Conservation (phyloP, 148 eudicot genomes). For the Cornus suecica region DNA sequence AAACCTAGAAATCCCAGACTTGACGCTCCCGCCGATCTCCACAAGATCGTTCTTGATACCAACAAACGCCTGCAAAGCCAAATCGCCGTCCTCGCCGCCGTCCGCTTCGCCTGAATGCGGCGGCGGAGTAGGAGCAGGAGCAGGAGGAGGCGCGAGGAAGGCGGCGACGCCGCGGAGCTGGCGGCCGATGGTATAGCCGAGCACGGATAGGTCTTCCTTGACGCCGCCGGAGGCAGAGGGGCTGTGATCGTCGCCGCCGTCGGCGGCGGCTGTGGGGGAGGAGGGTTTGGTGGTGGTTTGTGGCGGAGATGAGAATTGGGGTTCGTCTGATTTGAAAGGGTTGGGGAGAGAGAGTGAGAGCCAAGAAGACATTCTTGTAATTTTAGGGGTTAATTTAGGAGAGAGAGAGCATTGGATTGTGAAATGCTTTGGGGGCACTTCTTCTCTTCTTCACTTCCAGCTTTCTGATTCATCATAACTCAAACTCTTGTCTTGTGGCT, state of each 20-base stretch:
- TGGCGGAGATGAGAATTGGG: constrained; percentile 7
- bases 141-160: constrained; percentile 69
- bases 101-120: not conserved
- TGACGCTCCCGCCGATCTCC: constrained; percentile 65
- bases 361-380: constrained; percentile 28
- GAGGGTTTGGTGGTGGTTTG: not conserved
- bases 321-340: constrained; percentile 42
- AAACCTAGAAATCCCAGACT: constrained; percentile 46
- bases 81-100: not conserved
- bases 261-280: too few relatives aligned
- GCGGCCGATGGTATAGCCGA: constrained; percentile 49
- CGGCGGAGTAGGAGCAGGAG: constrained; percentile 39
- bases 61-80: constrained; percentile 22
- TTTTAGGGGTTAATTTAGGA: not conserved
- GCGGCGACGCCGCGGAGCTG: constrained; percentile 62
- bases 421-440: not conserved
- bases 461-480: not conserved
- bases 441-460: not conserved
- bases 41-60: constrained; percentile 63
- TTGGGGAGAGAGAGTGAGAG: constrained; percentile 40
- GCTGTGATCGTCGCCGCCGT: not conserved
- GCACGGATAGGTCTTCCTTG: constrained; percentile 41
- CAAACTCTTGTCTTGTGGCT: not conserved
- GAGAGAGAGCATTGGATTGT: constrained; percentile 10
- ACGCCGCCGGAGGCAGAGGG: constrained; percentile 26